Evolutionary conservation across 495 filamentous ascomycete species (phyloP), one percentile per base, ranked within the genome.

Genomic region (Glarea lozoyensis): DNA sequence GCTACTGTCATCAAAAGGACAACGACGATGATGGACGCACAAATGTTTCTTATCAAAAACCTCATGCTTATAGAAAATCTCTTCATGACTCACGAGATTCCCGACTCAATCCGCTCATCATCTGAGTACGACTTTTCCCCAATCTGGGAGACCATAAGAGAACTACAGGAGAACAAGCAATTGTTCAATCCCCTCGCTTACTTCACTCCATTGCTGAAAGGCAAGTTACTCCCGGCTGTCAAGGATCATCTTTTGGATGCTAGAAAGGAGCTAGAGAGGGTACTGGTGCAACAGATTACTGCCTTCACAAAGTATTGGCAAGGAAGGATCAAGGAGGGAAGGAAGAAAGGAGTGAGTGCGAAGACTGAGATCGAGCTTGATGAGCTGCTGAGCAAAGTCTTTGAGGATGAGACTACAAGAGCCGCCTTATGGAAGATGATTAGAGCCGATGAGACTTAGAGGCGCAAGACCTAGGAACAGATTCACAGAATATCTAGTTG

Each of bases 71-170:
- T 96, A 10, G 94, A 94, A 54, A 87, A 90, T 50, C 82, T 90
- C 50, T 86, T 96, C 21, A 76, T 94, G 25, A 86, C 88, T 13
- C 88, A 94, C 49, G 88, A 96, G 64, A 92, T 96, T 59, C 90
- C 84, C 51, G 85, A 88, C 33, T 78, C 84, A 23, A 24, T 55
- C 21, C 81, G 85, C 23, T 79, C 79, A 46, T 66, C 82, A 22
- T 73, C 76, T 13, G 53, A 50, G 29, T 71, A 84, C 49, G 81
- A 94, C 60, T 92, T 95, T 61, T 76, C 82, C 17, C 77, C 77
- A 38, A 70, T 92, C 11, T 87, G 82, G 58, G 82, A 75, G 46
- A 84, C 84, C 2, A 86, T 94, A 53, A 79, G 69, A 65, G 81
- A 86, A 57, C 68, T 86, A 2, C 75, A 80, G 45, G 71, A 76